A percentile compares a stretch with the other conserved stretches of the same genome.
These are phyloP conservation scores for Prunella vulgaris DNA, from an alignment of 257 asterid species.

Conservation along the genomic window DNA sequence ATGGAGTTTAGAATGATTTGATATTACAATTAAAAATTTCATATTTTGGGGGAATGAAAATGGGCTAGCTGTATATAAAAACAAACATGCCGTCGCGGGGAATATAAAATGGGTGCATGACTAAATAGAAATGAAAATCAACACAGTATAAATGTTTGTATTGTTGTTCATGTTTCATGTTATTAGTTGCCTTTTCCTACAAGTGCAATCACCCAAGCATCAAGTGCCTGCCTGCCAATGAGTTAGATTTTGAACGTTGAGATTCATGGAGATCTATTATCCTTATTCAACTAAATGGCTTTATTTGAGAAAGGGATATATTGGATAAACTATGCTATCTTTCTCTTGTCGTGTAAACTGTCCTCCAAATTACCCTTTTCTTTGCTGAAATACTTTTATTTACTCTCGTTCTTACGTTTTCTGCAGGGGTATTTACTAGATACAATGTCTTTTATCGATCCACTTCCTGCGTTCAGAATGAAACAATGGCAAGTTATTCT, in stretches of 20 bases:
- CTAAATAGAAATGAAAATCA: background rate
- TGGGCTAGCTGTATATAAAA: too few species aligned
- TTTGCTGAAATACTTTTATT: background rate
- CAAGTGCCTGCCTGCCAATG: background rate
- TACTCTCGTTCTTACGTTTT: constrained; percentile 10
- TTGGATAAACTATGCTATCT: background rate
- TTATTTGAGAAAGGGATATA: background rate
- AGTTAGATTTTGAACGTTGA: background rate
- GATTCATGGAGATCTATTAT: constrained; percentile 5
- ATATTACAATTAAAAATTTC: background rate
- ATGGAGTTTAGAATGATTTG: background rate
- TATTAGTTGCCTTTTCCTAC: background rate
- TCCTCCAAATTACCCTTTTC: background rate
- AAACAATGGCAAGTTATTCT: constrained; percentile 80
- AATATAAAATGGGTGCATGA: background rate
- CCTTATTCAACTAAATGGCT: constrained; percentile 2
- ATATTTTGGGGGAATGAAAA: too few species aligned
- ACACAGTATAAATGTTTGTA: background rate
- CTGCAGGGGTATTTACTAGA: constrained; percentile 68
- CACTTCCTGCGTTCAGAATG: constrained; percentile 79
- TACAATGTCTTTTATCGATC: constrained; percentile 76
- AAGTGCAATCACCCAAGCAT: too few species aligned
- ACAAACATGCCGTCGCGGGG: background rate
- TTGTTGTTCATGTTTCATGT: background rate
- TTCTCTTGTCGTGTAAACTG: background rate